Conservation (phyloP, 768 basidiomycete species). For the Ephemerocybe angulata region DNA sequence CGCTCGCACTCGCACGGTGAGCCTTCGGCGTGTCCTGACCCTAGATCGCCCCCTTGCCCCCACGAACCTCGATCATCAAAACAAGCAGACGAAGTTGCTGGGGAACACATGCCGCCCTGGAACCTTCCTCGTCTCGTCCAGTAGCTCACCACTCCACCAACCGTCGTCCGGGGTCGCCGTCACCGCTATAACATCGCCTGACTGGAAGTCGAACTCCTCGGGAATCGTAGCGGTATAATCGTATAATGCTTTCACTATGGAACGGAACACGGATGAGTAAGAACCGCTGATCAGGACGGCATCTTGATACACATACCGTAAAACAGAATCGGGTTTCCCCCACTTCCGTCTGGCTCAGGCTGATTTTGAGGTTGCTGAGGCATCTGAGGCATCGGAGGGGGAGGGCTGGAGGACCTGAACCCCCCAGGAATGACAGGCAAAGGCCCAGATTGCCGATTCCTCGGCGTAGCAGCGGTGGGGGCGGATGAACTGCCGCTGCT, state of each 20-base stretch:
- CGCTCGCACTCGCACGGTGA: too few species aligned
- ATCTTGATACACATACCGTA: slow-evolving; percentile 57
- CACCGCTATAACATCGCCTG: slow-evolving; percentile 95
- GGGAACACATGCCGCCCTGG: slow-evolving; percentile 78
- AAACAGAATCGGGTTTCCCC: slow-evolving; percentile 61
- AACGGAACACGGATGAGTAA: background rate
- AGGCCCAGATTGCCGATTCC: slow-evolving; percentile 23
- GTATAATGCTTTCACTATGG: slow-evolving; percentile 80
- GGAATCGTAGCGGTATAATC: slow-evolving; percentile 81
- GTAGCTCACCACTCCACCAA: slow-evolving; percentile 92
- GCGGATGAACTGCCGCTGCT: slow-evolving; percentile 6
- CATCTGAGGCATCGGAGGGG: slow-evolving; percentile 25
- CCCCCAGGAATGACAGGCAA: slow-evolving; percentile 24
- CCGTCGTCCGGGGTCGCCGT: slow-evolving; percentile 93
- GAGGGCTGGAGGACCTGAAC: slow-evolving; percentile 16
- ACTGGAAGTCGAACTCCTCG: slow-evolving; percentile 95
- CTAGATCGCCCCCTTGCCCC: background rate
- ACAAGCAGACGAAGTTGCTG: slow-evolving; percentile 82
- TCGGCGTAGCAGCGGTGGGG: slow-evolving; percentile 15
- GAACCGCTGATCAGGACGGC: background rate
- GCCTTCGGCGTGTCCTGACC: too few species aligned
- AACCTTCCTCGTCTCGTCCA: slow-evolving; percentile 69
- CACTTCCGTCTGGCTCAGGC: background rate
- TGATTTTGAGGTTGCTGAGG: slow-evolving; percentile 18
- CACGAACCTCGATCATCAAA: slow-evolving; percentile 34